Conservation (phyloP, 805 yeast species). For the Kuraishia borneana region DNA sequence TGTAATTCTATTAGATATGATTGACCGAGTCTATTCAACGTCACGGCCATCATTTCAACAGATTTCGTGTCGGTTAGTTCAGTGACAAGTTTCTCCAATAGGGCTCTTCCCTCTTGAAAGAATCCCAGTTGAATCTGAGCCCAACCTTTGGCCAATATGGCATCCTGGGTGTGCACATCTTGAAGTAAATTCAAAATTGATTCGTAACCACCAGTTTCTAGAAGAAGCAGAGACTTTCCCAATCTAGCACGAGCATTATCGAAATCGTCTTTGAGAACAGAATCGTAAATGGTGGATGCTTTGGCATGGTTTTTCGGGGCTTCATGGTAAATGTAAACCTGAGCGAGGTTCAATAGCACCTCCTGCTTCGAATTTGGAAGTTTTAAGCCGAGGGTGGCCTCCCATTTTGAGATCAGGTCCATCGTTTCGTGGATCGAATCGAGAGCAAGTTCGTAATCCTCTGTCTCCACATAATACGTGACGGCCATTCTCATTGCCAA, state of each 20-base stretch:
- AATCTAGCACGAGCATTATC: constrained; percentile 51
- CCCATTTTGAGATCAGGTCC: constrained; percentile 35
- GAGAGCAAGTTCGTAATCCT: constrained; percentile 55
- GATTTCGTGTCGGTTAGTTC: constrained; percentile 39
- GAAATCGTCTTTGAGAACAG: constrained; percentile 36
- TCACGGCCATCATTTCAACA: constrained; percentile 44
- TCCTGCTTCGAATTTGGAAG: constrained; percentile 45
- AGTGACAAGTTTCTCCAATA: constrained; percentile 30
- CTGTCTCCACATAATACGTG: constrained; percentile 43
- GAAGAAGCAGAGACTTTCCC: constrained; percentile 72
- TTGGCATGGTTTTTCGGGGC: constrained; percentile 79
- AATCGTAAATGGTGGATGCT: constrained; percentile 64
- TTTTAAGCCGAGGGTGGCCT: constrained; percentile 31
- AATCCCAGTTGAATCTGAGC: constrained; percentile 49
- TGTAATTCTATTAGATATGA: constrained; percentile 33
- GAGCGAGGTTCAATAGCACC: constrained; percentile 56
- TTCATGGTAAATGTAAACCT: constrained; percentile 72
- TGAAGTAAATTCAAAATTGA: constrained; percentile 45
- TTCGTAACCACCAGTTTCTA: constrained; percentile 48
- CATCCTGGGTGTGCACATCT: constrained; percentile 39
- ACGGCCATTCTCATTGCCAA: constrained; percentile 59
- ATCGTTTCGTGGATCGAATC: constrained; percentile 52
- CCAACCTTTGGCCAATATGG: constrained; percentile 70
- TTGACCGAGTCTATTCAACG: constrained; percentile 67
- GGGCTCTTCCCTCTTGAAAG: constrained; percentile 37